phyloP scores from a whole-genome alignment of 306 rosid species.

The Cucurbita maxima region DNA sequence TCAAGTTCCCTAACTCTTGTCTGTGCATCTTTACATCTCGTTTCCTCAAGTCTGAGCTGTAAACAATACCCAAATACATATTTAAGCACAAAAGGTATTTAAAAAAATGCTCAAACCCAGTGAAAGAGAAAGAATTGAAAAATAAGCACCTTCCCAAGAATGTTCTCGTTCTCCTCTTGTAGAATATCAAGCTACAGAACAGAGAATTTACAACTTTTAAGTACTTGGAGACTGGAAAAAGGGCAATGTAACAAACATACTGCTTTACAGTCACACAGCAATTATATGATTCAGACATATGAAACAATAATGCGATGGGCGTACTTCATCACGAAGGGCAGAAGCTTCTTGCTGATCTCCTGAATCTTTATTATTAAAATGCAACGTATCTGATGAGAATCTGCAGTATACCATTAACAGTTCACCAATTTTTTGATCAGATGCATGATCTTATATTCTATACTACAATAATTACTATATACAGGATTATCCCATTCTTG shows the following conservation, averaged over 20 bases:
- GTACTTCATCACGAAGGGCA: conserved; percentile 75
- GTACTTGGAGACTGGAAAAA: not conserved
- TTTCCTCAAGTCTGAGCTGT: conserved; percentile 88
- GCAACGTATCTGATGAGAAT: conserved; percentile 38
- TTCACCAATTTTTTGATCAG: not conserved
- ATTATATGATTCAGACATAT: not conserved
- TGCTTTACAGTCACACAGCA: conserved; percentile 1
- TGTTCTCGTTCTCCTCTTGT: conserved; percentile 71
- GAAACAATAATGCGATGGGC: conserved; percentile 10
- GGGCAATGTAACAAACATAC: not conserved
- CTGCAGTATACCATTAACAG: conserved; percentile 24
- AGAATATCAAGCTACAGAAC: conserved; percentile 68
- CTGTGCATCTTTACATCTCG: conserved; percentile 63
- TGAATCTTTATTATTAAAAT: conserved; percentile 35
- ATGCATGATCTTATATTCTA: not conserved
- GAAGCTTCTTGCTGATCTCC: conserved; percentile 58
- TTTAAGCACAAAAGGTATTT: conserved; percentile 10
- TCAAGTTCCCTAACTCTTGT: conserved; percentile 81
- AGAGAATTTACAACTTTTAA: not conserved
- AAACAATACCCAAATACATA: conserved; percentile 14
- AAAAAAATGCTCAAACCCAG: not conserved
- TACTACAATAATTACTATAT: not conserved
- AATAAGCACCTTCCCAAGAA: conserved; percentile 51
- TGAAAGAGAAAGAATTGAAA: not conserved
- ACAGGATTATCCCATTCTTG: not conserved